Evolutionary conservation across 768 basidiomycete species (phyloP).

Genomic region (Nidularia pulvinata): DNA sequence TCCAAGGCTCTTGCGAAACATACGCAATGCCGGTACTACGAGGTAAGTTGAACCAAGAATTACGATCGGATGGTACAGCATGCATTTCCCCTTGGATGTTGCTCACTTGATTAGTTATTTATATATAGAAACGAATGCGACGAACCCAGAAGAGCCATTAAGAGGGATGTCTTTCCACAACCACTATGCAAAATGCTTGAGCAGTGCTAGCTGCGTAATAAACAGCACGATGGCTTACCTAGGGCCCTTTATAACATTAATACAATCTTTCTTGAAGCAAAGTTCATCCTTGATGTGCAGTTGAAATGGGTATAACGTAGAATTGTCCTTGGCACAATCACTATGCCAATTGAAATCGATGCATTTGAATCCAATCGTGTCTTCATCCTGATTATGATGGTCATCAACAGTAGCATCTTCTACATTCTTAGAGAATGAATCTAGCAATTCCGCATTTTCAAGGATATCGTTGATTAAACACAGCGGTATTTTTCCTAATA

Average conservation of each 20-base stretch:
- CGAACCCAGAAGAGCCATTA: constrained; percentile 56
- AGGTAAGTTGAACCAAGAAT: constrained; percentile 73
- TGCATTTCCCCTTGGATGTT: constrained; percentile 58
- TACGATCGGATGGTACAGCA: constrained; percentile 45
- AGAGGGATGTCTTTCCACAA: constrained; percentile 58
- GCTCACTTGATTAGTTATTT: not conserved
- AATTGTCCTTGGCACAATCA: too few relatives aligned
- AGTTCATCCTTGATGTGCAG: constrained; percentile 55
- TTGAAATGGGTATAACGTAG: constrained; percentile 46
- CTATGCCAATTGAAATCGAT: too few relatives aligned
- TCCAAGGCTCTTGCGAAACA: constrained; percentile 86
- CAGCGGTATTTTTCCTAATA: constrained; percentile 56
- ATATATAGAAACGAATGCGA: not conserved
- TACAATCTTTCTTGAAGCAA: constrained; percentile 46
- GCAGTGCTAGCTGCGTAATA: too few relatives aligned
- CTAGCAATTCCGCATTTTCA: constrained; percentile 41
- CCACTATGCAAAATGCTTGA: constrained; percentile 13
- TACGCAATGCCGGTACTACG: constrained; percentile 71
- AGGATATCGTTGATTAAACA: constrained; percentile 42
- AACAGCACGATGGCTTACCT: too few relatives aligned
- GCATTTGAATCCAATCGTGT: constrained; percentile 32
- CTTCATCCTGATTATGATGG: too few relatives aligned
- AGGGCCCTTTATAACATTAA: constrained; percentile 62
- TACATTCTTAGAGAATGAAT: constrained; percentile 59
- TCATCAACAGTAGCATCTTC: too few relatives aligned